phyloP scores from a whole-genome alignment of 1,284 basidiomycete genomes.

The Neolentinus lepideus region DNA sequence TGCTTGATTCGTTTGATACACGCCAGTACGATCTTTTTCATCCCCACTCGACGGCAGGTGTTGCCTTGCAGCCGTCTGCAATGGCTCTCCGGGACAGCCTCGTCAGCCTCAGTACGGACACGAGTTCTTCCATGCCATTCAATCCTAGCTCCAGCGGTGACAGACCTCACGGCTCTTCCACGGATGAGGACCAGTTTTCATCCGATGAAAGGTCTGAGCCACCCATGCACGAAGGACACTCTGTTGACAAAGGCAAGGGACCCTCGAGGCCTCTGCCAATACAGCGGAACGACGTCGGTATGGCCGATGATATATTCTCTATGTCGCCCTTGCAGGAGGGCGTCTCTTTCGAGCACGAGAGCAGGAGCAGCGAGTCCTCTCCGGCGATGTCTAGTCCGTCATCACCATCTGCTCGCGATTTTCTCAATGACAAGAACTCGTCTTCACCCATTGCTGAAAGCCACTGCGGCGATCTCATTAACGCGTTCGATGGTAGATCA shows the following conservation, averaged over 20 bases:
- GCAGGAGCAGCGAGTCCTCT: conserved; percentile 4
- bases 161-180: background rate
- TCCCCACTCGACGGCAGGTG: conserved; percentile 1
- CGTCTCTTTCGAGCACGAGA: conserved; percentile 11
- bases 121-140: background rate
- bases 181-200: conserved; percentile 6
- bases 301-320: conserved; percentile 31
- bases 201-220: conserved; percentile 10
- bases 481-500: conserved; percentile 6
- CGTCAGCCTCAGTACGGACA: background rate
- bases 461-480: background rate
- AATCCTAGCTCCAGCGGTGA: background rate
- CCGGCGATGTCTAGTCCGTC: conserved; percentile 1
- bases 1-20: conserved; percentile 41
- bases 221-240: conserved; percentile 2
- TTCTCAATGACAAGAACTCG: background rate
- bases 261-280: conserved; percentile 40
- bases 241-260: conserved; percentile 40
- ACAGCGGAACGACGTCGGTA: conserved; percentile 19
- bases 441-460: background rate
- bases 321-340: conserved; percentile 18
- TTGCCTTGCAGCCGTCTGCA: background rate
- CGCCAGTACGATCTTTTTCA: background rate
- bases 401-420: background rate
- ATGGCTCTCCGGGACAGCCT: background rate